A percentile compares a stretch with the other conserved stretches of the same genome.
Evolutionary conservation across 176 grass and related monocot genomes (phyloP).

Genomic region (Chloris gayana): DNA sequence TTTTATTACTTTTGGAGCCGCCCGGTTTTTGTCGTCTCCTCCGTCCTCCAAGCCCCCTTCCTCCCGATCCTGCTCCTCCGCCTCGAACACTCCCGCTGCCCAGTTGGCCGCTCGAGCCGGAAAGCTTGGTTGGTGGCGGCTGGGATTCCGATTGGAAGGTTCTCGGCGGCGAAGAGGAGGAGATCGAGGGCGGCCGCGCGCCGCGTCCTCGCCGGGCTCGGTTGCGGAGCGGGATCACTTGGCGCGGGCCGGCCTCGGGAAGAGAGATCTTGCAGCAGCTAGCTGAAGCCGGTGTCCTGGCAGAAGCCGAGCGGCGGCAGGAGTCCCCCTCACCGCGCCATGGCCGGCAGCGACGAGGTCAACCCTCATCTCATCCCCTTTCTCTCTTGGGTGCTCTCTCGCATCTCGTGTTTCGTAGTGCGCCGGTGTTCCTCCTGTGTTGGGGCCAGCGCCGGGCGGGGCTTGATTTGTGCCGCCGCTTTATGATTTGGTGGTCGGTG

Average conservation of each 20-base stretch:
- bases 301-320: slow-evolving; percentile 8
- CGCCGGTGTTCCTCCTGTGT: slow-evolving; percentile 27
- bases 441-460: slow-evolving; percentile 16
- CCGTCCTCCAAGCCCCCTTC: slow-evolving; percentile 38
- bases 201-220: background rate
- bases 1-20: slow-evolving; percentile 64
- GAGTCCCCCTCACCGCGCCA: slow-evolving; percentile 23
- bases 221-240: slow-evolving; percentile 27
- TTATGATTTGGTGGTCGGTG: slow-evolving; percentile 39
- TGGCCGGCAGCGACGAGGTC: slow-evolving; percentile 98
- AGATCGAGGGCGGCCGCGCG: slow-evolving; percentile 22
- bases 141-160: slow-evolving; percentile 10
- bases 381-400: too few species aligned
- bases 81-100: slow-evolving; percentile 13
- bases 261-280: slow-evolving; percentile 32
- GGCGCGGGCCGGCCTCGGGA: background rate
- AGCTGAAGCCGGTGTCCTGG: background rate
- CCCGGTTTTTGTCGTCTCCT: slow-evolving; percentile 87
- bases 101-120: background rate
- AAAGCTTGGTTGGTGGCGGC: background rate
- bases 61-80: background rate
- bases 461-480: slow-evolving; percentile 42
- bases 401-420: slow-evolving; percentile 14
- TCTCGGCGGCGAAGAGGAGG: slow-evolving; percentile 12
- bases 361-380: slow-evolving; percentile 30